A percentile compares a stretch with the other conserved stretches of the same genome.
Evolutionary conservation across 108 stramenopile genomes (phyloP).

Genomic region (Pseudonitzschia multiseries): DNA sequence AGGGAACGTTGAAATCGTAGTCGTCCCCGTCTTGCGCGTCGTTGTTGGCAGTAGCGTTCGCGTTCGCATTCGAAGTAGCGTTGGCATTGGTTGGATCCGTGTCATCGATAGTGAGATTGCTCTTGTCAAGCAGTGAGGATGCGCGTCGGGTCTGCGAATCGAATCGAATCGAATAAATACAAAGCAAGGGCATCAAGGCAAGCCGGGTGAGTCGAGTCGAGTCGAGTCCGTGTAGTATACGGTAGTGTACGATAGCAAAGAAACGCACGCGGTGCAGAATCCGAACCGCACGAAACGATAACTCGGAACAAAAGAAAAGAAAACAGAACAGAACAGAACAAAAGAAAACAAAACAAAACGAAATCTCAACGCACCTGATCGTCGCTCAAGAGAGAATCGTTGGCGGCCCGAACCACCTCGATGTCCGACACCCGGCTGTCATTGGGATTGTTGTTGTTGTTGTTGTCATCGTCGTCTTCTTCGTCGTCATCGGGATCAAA

Average conservation of each 20-base stretch:
- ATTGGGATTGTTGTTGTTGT: conserved; percentile 25
- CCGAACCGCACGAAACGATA: too few relatives aligned
- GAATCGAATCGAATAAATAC: too few relatives aligned
- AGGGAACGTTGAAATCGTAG: conserved; percentile 45
- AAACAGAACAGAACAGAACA: too few relatives aligned
- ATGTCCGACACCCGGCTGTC: conserved; percentile 54
- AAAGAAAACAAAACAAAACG: too few relatives aligned
- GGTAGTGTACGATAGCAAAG: too few relatives aligned
- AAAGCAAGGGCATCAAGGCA: too few relatives aligned
- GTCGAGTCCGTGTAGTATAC: not conserved
- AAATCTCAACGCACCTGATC: conserved; percentile 57
- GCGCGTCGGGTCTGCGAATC: conserved; percentile 29
- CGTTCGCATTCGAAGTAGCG: too few relatives aligned
- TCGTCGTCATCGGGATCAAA: conserved; percentile 84
- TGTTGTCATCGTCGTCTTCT: conserved; percentile 52
- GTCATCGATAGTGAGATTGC: conserved; percentile 4
- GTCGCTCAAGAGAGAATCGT: conserved; percentile 45
- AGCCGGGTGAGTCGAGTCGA: not conserved
- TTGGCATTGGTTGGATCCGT: too few relatives aligned
- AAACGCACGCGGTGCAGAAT: too few relatives aligned
- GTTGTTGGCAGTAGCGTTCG: not conserved
- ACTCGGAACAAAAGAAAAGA: too few relatives aligned
- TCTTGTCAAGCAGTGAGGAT: conserved; percentile 14
- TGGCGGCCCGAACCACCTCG: conserved; percentile 78
- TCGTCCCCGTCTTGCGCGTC: conserved; percentile 26